Percentiles rank a stretch among this genome's conserved stretches.
These are phyloP conservation scores for Malassezia restricta DNA, from an alignment of 1,284 basidiomycete species.

Conservation along the genomic window DNA sequence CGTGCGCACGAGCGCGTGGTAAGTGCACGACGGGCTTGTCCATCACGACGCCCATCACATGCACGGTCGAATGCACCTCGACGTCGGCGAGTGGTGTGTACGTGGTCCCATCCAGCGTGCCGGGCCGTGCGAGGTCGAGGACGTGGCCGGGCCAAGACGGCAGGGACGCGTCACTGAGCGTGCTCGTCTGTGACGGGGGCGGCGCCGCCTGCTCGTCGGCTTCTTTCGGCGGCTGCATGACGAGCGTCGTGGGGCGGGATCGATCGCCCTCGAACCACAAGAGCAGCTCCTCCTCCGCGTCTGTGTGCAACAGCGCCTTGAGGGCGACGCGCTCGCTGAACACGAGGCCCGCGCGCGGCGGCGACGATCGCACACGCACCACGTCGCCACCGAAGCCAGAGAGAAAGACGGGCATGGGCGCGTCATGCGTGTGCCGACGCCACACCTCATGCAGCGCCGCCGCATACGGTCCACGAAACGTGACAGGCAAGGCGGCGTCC, in stretches of 20 bases:
- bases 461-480: neutral
- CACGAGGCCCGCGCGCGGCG: constrained; percentile 5
- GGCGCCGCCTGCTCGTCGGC: neutral
- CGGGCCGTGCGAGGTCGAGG: neutral
- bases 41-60: constrained; percentile 25
- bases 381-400: constrained; percentile 13
- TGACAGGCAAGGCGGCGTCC: neutral
- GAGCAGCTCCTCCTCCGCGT: neutral
- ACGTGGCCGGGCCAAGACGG: neutral
- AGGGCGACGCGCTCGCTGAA: constrained; percentile 7
- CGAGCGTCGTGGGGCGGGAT: constrained; percentile 1
- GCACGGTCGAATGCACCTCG: constrained; percentile 18
- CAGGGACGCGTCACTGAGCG: neutral
- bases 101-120: neutral
- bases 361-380: neutral
- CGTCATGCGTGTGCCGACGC: neutral
- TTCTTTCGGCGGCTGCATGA: neutral
- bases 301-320: constrained; percentile 4
- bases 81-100: constrained; percentile 25
- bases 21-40: constrained; percentile 19
- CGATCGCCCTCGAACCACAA: constrained; percentile 16
- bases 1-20: constrained; percentile 8
- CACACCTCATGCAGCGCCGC: constrained; percentile 3
- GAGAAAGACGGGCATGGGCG: constrained; percentile 1
- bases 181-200: neutral